Evolutionary conservation across 73 alveolate species (phyloP).

Genomic region (Diophrys appendiculata): DNA sequence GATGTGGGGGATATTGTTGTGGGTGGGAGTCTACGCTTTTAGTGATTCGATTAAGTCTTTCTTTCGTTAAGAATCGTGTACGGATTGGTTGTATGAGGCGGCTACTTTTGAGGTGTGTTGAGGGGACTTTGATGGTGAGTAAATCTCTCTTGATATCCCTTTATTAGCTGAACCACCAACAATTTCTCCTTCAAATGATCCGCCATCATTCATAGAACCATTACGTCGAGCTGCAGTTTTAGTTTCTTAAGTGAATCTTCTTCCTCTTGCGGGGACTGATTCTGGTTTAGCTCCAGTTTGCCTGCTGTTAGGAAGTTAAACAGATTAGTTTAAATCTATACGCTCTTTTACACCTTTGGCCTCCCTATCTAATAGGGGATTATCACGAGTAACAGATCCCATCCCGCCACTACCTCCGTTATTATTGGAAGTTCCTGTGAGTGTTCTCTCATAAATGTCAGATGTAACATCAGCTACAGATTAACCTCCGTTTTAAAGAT

Average conservation of each 20-base stretch:
- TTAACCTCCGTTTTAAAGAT: constrained; percentile 73
- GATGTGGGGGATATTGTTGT: not conserved
- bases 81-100: not conserved
- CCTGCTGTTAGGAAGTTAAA: no score
- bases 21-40: not conserved
- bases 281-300: no score
- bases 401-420: no score
- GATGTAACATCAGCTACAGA: constrained; percentile 76
- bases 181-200: not conserved
- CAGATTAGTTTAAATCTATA: no score
- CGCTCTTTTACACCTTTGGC: no score
- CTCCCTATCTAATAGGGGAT: no score
- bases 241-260: no score
- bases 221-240: no score
- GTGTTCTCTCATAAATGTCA: constrained; percentile 63
- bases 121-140: not conserved
- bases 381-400: no score
- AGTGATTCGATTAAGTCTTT: not conserved
- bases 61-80: not conserved
- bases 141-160: not conserved
- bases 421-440: no score
- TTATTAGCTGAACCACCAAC: not conserved
- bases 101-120: not conserved
- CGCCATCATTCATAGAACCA: no score
- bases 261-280: no score